These are phyloP conservation scores for Heterobasidion irregulare DNA, from an alignment of 1,284 basidiomycete species.

Conservation along the genomic window DNA sequence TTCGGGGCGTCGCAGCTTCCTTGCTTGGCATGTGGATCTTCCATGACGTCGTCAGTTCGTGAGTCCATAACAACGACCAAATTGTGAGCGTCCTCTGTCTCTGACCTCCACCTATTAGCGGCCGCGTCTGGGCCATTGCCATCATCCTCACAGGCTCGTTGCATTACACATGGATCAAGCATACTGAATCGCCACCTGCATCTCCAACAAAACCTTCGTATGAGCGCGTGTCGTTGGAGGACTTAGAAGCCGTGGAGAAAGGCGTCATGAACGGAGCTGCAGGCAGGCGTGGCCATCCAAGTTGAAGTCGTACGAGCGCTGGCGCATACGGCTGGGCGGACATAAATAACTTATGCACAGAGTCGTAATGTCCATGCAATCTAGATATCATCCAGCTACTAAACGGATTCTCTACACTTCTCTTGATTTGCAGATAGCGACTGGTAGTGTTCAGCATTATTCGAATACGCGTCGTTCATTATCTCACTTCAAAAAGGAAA, in stretches of 20 bases:
- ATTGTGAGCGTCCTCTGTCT: not conserved
- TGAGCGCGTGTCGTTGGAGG: slow-evolving; percentile 40
- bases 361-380: too few relatives aligned
- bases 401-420: too few relatives aligned
- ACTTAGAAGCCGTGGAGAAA: slow-evolving; percentile 42
- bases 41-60: slow-evolving; percentile 67
- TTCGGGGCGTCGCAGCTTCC: slow-evolving; percentile 75
- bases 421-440: too few relatives aligned
- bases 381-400: too few relatives aligned
- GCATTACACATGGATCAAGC: slow-evolving; percentile 83
- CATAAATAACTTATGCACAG: too few relatives aligned
- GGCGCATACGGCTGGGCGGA: too few relatives aligned
- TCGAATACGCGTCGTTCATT: too few relatives aligned
- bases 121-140: slow-evolving; percentile 70
- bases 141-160: slow-evolving; percentile 76
- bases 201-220: slow-evolving; percentile 20
- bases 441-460: too few relatives aligned
- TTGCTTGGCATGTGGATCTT: slow-evolving; percentile 72
- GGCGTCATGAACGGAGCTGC: not conserved
- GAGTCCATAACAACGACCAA: slow-evolving; percentile 21
- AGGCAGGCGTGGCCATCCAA: not conserved
- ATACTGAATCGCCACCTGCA: slow-evolving; percentile 44
- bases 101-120: slow-evolving; percentile 32
- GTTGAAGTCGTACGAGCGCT: not conserved
- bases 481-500: too few relatives aligned